Base-by-base conservation (phyloP, 2,329 filamentous ascomycete species). In the Pochonia chlamydosporia region DNA sequence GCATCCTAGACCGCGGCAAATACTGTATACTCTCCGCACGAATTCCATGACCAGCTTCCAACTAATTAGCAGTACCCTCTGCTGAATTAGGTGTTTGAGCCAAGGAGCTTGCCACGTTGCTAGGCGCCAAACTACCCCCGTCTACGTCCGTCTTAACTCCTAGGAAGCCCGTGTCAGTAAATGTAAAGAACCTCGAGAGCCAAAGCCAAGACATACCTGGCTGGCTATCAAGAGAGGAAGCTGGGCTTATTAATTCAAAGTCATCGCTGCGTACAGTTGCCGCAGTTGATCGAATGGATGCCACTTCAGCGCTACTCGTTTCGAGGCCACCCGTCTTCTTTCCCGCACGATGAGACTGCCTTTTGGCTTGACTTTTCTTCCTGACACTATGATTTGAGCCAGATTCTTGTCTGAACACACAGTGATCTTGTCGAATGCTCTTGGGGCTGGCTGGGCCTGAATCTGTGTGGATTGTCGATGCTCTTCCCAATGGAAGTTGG, bases 241-340 rank as follows among this genome's bases (percentile, higher is more conserved):
- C 39, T 18, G 46, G 44, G 16, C 52, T 25, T 5, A 47, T 31
- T 5, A 55, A 41, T 7, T 62, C 51, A 25, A 59, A 68, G 44
- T 68, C 66, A 28, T 70, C 65, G 24, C 60, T 67, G 35, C 63
- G 60, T 4, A 70, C 65, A 2, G 66, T 68, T 11, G 67, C 66
- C 25, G 51, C 52, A 31, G 59, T 57, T 3, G 61, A 64, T 20
- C 47, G 49, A 5, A 60, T 51, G 4, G 63, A 66, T 44, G 18
- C 20, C 26, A 31, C 31, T 24, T 36, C 30, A 4, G 14, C 1
- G 37, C 10, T n/a, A 4, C 11, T 16, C 4, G 25, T 9, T 5
- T 3, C 14, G 21, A 13, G n/a, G 14, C 7, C 10, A 25, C 26
- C 14, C 33, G 4, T 20, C 16, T 26, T 41, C n/a, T 33, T 24